Conservation (phyloP, 352 stramenopile genomes). For the Plasmopara viticola region DNA sequence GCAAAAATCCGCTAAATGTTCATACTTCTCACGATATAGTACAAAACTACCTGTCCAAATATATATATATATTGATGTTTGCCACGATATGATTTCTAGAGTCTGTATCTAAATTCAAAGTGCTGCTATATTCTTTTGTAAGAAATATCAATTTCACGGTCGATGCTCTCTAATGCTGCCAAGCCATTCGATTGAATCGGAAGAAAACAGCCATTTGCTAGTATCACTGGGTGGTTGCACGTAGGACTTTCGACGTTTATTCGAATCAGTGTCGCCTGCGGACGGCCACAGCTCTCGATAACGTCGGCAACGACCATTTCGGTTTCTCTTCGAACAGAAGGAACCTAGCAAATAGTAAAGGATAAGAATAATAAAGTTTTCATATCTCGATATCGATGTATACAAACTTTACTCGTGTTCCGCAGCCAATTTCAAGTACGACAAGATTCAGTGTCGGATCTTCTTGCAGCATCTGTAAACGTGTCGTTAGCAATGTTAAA, state of each 20-base stretch:
- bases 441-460: conserved; percentile 54
- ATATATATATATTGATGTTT: no score
- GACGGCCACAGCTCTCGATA: conserved; percentile 42
- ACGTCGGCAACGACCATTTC: conserved; percentile 77
- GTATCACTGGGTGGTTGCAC: conserved; percentile 46
- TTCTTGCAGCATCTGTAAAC: conserved; percentile 56
- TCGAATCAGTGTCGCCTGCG: conserved; percentile 59
- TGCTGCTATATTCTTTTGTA: background rate
- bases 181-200: conserved; percentile 47
- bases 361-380: background rate
- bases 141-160: conserved; percentile 25
- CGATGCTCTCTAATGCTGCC: conserved; percentile 49
- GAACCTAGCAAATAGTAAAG: conserved; percentile 35
- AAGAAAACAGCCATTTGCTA: conserved; percentile 36
- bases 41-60: no score
- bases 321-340: conserved; percentile 68
- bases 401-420: conserved; percentile 40
- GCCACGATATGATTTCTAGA: background rate
- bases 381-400: background rate
- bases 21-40: no score
- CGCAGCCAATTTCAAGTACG: conserved; percentile 81
- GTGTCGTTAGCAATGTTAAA: background rate
- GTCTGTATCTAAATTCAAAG: background rate
- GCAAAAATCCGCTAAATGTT: conserved; percentile 6
- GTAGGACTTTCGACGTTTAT: conserved; percentile 67